Evolutionary conservation across 805 yeast species (phyloP).

Genomic region (Kazachstania africana): DNA sequence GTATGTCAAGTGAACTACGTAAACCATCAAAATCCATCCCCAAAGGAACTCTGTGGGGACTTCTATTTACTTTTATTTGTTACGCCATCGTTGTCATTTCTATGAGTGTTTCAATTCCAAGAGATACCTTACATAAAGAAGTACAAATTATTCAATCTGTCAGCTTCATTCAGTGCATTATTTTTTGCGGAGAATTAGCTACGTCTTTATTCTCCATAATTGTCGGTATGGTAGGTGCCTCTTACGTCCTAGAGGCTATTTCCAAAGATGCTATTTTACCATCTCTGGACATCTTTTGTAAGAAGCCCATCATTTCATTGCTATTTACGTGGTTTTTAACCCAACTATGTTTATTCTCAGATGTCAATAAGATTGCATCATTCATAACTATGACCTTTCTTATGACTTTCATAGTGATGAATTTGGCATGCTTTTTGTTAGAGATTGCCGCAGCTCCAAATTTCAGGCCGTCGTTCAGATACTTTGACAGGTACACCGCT

Average conservation of each 20-base stretch:
- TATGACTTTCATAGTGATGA: constrained; percentile 91
- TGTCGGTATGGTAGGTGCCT: constrained; percentile 94
- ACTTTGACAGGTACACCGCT: constrained; percentile 76
- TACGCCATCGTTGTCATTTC: constrained; percentile 74
- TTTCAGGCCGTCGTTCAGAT: constrained; percentile 89
- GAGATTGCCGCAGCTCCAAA: constrained; percentile 94
- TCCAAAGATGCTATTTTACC: constrained; percentile 86
- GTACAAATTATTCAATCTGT: constrained; percentile 79
- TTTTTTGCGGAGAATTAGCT: constrained; percentile 81
- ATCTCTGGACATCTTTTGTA: constrained; percentile 50
- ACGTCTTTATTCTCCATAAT: constrained; percentile 87
- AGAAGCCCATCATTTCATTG: constrained; percentile 57
- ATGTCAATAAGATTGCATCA: constrained; percentile 88
- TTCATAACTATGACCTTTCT: constrained; percentile 94
- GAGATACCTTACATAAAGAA: constrained; percentile 65
- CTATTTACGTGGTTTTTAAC: constrained; percentile 70
- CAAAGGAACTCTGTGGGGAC: constrained; percentile 81
- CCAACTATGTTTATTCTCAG: constrained; percentile 77
- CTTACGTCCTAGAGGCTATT: constrained; percentile 81
- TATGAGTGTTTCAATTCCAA: constrained; percentile 69
- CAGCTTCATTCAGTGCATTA: constrained; percentile 52
- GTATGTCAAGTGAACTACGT: constrained; percentile 90
- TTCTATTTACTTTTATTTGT: constrained; percentile 61
- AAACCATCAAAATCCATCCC: constrained; percentile 88
- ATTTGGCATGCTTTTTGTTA: constrained; percentile 82